phyloP scores from a whole-genome alignment of 2,329 filamentous ascomycete genomes.

The Penicillium sp. region DNA sequence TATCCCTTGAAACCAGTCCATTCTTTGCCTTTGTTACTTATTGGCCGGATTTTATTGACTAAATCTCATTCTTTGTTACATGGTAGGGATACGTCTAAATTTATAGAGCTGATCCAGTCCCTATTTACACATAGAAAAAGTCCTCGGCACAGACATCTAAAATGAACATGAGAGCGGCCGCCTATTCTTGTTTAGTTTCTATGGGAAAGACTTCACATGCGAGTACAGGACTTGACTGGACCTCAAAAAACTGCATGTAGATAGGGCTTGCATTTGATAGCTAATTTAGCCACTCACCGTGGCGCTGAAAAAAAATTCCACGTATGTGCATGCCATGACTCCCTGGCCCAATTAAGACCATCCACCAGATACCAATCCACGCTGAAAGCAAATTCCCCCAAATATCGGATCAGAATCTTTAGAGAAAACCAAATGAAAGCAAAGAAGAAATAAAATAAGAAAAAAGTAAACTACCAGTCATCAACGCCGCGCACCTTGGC shows the following conservation, averaged over 20 bases:
- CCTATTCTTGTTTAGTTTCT: too few species aligned
- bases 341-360: constrained; percentile 4
- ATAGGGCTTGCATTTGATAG: too few species aligned
- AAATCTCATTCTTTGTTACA: background rate
- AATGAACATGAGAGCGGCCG: too few species aligned
- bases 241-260: too few species aligned
- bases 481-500: constrained; percentile 36
- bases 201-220: too few species aligned
- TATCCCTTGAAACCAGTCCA: too few species aligned
- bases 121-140: too few species aligned
- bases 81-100: background rate
- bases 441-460: background rate
- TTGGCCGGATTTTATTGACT: background rate
- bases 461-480: constrained; percentile 26
- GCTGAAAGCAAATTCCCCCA: constrained; percentile 4
- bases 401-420: background rate
- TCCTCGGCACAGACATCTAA: too few species aligned
- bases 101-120: background rate
- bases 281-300: too few species aligned
- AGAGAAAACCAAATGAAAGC: background rate
- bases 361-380: constrained; percentile 3
- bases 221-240: too few species aligned
- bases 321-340: constrained; percentile 19
- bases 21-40: background rate
- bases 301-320: too few species aligned